Evolutionary conservation across 495 filamentous ascomycete species (phyloP), one percentile per base, ranked within the genome.

Genomic region (Penicillium paradoxum): DNA sequence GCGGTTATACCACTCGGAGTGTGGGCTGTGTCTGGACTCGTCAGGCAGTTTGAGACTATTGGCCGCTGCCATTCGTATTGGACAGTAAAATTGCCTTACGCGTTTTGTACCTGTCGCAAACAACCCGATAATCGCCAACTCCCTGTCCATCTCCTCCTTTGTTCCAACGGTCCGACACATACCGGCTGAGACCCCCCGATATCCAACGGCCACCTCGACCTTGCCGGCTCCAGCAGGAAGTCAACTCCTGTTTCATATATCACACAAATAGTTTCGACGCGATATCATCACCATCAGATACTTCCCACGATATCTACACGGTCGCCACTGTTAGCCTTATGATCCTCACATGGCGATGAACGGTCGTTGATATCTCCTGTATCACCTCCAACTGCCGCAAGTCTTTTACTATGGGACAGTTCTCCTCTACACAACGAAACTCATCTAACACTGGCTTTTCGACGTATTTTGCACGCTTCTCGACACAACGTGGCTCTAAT

Each of bases 321-420:
- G 46, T 61, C 45, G 61, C 58, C 36, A 24, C 37, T 29, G 44
- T 19, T 43, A 39, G 15, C 21, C 19, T 49, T 25, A 51, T 51
- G 49, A 18, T 51, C 13, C 48, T 37, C 47, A 29, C 56, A 70
- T 74, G 67, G 68, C 68, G 65, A 59, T 70, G 62, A 56, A 57
- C 55, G 54, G 55, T 44, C 56, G 59, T 37, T 69, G 63, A 63
- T 51, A 48, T 27, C 7, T 7, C 24, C 45, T 48, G 54, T 50
- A 30, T 61, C 43, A 40, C 18, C 37, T 54, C 43, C 49, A 40
- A 30, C 44, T 56, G 10, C 49, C 42, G 15, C 27, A 37, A 60
- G 36, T 40, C 45, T 66, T 62, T 61, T 75, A 74, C 69, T 75
- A 77, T 77, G 74, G 74, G 74, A 72, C 74, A 75, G 59, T 68